phyloP scores from a whole-genome alignment of 441 rosid genomes.

The Isatis lusitanica region DNA sequence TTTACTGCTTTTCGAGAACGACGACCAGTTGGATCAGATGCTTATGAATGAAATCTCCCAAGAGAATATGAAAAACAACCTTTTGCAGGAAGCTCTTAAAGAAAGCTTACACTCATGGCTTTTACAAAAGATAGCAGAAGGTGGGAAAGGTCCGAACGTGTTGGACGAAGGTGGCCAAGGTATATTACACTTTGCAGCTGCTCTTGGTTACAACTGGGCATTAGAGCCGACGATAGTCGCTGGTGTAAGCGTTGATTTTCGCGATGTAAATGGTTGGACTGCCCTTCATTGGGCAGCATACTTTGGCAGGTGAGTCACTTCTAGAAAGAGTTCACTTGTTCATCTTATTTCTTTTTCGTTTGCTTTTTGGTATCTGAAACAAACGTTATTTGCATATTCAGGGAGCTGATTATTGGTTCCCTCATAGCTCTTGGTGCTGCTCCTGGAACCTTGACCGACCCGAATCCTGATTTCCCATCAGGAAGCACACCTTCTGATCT shows the following conservation, averaged over 20 bases:
- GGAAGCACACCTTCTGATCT: slow-evolving; percentile 87
- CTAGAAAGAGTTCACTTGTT: background rate
- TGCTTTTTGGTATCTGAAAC: slow-evolving; percentile 17
- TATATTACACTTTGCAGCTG: slow-evolving; percentile 86
- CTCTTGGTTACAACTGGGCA: slow-evolving; percentile 95
- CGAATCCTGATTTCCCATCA: slow-evolving; percentile 66
- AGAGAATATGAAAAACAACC: slow-evolving; percentile 52
- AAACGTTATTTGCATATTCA: slow-evolving; percentile 39
- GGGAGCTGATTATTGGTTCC: slow-evolving; percentile 77
- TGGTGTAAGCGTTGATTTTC: slow-evolving; percentile 86
- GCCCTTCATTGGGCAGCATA: slow-evolving; percentile 99
- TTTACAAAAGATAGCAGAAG: slow-evolving; percentile 68
- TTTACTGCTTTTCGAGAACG: slow-evolving; percentile 62
- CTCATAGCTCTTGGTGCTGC: slow-evolving; percentile 80
- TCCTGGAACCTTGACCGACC: slow-evolving; percentile 84
- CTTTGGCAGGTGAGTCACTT: slow-evolving; percentile 65
- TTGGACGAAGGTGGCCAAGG: slow-evolving; percentile 91
- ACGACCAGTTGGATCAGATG: slow-evolving; percentile 62
- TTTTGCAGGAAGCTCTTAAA: slow-evolving; percentile 68
- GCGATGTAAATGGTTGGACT: slow-evolving; percentile 94
- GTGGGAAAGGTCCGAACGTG: slow-evolving; percentile 82
- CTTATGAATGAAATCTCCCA: slow-evolving; percentile 42
- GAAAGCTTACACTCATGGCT: slow-evolving; percentile 79
- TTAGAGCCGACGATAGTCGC: slow-evolving; percentile 71
- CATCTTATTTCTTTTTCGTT: background rate